These are phyloP conservation scores for Neonectria neomacrospora DNA, from an alignment of 2,329 filamentous ascomycete species.

Conservation along the genomic window DNA sequence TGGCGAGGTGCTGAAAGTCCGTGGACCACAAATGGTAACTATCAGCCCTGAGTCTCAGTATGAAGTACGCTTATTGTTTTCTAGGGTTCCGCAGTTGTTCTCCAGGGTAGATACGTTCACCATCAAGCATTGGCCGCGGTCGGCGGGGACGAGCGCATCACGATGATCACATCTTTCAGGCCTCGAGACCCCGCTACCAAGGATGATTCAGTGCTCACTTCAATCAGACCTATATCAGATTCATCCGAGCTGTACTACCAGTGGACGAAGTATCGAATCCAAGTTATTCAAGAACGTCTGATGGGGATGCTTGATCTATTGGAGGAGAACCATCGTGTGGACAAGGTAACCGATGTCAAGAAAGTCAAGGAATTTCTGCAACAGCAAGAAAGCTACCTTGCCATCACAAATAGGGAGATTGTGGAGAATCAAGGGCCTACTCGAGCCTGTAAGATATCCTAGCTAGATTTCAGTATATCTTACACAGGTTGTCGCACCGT, in stretches of 20 bases:
- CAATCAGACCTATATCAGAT: constrained; percentile 1
- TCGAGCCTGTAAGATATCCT: no score
- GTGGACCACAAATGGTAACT: constrained; percentile 57
- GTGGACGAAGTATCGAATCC: background rate
- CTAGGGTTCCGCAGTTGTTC: constrained; percentile 67
- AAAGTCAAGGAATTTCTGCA: background rate
- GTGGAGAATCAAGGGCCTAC: background rate
- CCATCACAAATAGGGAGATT: background rate
- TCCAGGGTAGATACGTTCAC: constrained; percentile 74
- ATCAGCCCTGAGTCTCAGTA: background rate
- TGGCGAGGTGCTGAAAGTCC: constrained; percentile 65
- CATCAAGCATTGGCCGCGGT: constrained; percentile 70
- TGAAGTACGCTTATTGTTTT: background rate
- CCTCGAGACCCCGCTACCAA: constrained; percentile 63
- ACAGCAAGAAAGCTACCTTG: background rate
- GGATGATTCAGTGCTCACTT: constrained; percentile 61
- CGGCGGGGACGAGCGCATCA: constrained; percentile 71
- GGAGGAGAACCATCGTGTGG: background rate
- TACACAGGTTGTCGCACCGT: no score
- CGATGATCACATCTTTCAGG: constrained; percentile 73
- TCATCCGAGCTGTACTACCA: constrained; percentile 7
- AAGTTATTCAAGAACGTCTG: background rate
- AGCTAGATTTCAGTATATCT: no score
- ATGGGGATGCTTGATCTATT: background rate
- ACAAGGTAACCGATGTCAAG: background rate